Base-by-base conservation (phyloP, 371 early-diverging fungal species). In the Coemansia sp. region DNA sequence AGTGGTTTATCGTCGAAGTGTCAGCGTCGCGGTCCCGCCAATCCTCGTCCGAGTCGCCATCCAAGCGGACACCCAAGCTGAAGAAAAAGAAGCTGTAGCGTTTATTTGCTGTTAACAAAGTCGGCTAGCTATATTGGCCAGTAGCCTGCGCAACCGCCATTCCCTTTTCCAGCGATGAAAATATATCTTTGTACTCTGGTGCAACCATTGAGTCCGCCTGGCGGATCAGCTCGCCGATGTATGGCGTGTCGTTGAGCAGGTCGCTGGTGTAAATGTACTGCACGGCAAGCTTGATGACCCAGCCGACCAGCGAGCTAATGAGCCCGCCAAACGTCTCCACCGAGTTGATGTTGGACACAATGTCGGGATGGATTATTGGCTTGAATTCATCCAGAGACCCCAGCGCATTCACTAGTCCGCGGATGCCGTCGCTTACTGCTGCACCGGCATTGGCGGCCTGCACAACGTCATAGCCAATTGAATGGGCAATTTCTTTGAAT, bases 201-300 rank as follows among this genome's bases (percentile, higher is more conserved):
- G 20, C 32, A 8, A 68, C 60, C 59, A 59, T 59, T 4, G 55
- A 32, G 13, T 67, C 59, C 16, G 64, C 72, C 3, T 45, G 55
- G 16, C 68, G 49, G 34, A 72, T 72, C 36, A 72, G 58, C 64
- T 72, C 68, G 51, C 72, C 72, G n/a, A 72, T 60, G 34, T 68
- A 72, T 13, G 72, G 72, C n/a, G 68, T 72, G 49, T 72, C 54
- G 42, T 72, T 68, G 10, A 68, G 63, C 20, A 68, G 39, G 47
- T 49, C 49, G 54, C 72, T 57, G 54, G 41, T 63, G 26, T 63
- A 72, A 13, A 68, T n/a, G 30, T 41, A 59, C 10, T 30, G 39
- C 14, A 72, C 60, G 2, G 50, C 63, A 10, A 48, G 26, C 43
- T 59, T 69, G 43, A 63, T n/a, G 2, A 57, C 54, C 39, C 36